phyloP scores from a whole-genome alignment of 2,329 filamentous ascomycete genomes.

The Aspergillus costaricaensis region DNA sequence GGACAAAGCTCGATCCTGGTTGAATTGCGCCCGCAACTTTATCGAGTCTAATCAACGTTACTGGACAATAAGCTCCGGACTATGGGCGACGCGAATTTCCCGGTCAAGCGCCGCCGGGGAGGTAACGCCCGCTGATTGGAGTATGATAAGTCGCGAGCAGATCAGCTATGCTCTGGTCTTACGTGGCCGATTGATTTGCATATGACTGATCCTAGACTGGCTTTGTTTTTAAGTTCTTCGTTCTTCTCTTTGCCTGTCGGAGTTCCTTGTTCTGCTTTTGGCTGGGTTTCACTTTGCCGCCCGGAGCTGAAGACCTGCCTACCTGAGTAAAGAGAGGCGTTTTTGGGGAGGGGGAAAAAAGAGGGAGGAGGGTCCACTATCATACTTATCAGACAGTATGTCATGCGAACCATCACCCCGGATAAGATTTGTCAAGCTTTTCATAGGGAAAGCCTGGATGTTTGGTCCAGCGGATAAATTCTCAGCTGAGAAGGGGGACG shows the following conservation, averaged over 20 bases:
- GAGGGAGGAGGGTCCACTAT: slow-evolving; percentile 1
- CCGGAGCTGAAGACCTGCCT: not conserved
- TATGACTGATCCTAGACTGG: slow-evolving; percentile 15
- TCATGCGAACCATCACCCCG: slow-evolving; percentile 8
- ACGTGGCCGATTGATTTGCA: slow-evolving; percentile 15
- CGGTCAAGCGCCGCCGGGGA: not conserved
- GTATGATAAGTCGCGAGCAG: slow-evolving; percentile 10
- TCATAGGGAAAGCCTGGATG: not conserved
- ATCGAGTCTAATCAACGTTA: slow-evolving; percentile 15
- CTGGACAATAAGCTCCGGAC: slow-evolving; percentile 20
- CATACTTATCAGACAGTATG: slow-evolving; percentile 9
- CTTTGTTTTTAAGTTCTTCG: not conserved
- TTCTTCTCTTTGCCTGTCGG: not conserved
- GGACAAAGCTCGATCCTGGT: slow-evolving; percentile 21
- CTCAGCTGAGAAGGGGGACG: not conserved
- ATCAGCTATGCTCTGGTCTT: slow-evolving; percentile 4
- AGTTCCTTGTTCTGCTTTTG: not conserved
- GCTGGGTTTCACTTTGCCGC: not conserved
- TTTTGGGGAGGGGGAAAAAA: not conserved
- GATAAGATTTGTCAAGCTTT: slow-evolving; percentile 17
- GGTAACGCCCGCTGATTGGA: not conserved
- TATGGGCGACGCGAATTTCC: slow-evolving; percentile 2
- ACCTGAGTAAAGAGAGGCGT: not conserved
- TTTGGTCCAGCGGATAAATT: slow-evolving; percentile 6
- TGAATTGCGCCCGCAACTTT: slow-evolving; percentile 20